Conservation (phyloP, 1,284 basidiomycete species). For the Flammula alnicola region DNA sequence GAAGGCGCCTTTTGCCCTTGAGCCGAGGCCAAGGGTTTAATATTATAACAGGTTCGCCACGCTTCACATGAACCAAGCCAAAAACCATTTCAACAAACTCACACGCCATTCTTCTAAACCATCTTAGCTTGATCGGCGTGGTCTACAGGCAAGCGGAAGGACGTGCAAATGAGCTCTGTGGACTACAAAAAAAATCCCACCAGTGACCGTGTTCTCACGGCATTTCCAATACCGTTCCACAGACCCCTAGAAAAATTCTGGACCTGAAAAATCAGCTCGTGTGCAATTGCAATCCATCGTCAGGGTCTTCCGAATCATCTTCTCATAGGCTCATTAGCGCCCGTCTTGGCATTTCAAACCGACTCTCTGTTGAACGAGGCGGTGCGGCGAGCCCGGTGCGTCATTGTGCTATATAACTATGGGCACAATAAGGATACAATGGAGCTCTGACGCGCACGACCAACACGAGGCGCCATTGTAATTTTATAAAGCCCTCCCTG, state of each 20-base stretch:
- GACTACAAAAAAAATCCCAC: constrained; percentile 4
- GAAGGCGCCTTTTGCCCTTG: neutral
- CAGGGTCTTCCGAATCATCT: constrained; percentile 9
- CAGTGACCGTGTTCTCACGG: neutral
- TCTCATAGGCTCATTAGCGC: constrained; percentile 20
- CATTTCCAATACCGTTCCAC: constrained; percentile 7
- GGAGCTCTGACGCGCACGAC: constrained; percentile 6
- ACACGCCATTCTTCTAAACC: constrained; percentile 22
- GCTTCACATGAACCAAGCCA: constrained; percentile 9
- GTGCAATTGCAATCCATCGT: constrained; percentile 2
- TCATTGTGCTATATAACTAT: constrained; percentile 28
- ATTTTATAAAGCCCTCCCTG: constrained; percentile 3
- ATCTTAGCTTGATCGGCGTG: too few relatives aligned
- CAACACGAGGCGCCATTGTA: constrained; percentile 10
- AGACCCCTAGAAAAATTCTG: too few relatives aligned
- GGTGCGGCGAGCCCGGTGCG: constrained; percentile 16
- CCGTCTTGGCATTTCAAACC: constrained; percentile 14
- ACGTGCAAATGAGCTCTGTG: too few relatives aligned
- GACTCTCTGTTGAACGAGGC: constrained; percentile 7
- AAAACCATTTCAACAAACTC: constrained; percentile 16
- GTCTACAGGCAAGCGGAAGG: too few relatives aligned
- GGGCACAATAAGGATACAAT: constrained; percentile 18
- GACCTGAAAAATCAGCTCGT: neutral
- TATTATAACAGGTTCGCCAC: constrained; percentile 1
- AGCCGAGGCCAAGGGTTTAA: constrained; percentile 9